Base-by-base conservation (phyloP, 768 basidiomycete species). In the Coprinopsis strossmayeri region DNA sequence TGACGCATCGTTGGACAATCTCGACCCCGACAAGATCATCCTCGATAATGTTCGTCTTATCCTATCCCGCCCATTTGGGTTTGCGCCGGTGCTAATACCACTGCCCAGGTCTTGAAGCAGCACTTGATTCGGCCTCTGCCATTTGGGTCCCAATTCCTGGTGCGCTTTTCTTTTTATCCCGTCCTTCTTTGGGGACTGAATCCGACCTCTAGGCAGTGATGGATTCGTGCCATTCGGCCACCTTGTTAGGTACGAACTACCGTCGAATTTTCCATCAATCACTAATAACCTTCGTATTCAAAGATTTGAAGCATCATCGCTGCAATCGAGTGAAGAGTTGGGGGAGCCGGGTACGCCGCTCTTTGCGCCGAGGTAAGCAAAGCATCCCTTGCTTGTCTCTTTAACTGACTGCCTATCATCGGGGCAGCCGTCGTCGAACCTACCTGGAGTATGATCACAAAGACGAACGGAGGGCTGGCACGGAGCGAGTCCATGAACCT, bases 231-330 rank as follows among this genome's bases (percentile, higher is more conserved):
- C 40, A 42, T 23, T 42, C 40, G 23, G 40, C 40, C 5, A 42
- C 40, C 9, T 23, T 42, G 18, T 24, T 42, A 11, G 40, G 40
- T 42, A 24, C 9, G 40, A 7, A 9, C 17, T 38, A 7, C 35
- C 5, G 9, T 5, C 35, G 35, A 18, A 11, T 17, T 5, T 18
- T 38, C 10, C 35, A 38, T 5, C 35, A 10, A 18, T 5, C 18
- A 21, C 23, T 38, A 17, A 38, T 38, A 18, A 38, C 40, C 11
- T 42, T 42, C 40, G 18, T n/a, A n/a, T n/a, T n/a, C n/a, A n/a
- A n/a, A 42, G 40, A 42, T 26, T 23, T 42, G 5, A 42, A 42
- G 40, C 40, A 42, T 18, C 40, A 42, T 25, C 40, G 40, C 23
- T 42, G 40, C 23, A 42, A 42, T 42, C 40, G 40, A 18, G 24